Conservation (phyloP, 108 stramenopile genomes). For the Epithemia pelagica region DNA sequence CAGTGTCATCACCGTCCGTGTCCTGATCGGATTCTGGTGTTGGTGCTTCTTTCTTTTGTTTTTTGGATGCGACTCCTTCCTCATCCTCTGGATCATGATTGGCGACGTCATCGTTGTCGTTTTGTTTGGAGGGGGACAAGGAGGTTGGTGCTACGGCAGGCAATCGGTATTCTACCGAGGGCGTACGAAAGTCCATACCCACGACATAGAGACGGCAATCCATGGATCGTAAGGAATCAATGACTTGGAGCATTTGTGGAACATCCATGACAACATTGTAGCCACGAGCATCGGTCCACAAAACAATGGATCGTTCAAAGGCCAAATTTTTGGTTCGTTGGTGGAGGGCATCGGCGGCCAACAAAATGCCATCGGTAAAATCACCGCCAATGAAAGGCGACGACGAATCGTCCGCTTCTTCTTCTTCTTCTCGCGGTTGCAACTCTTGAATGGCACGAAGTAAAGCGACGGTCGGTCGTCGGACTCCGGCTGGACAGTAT, state of each 20-base stretch:
- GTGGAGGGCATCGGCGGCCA: conserved; percentile 70
- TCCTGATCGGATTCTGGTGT: not conserved
- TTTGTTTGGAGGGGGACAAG: not conserved
- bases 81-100: too few relatives aligned
- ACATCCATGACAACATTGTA: conserved; percentile 47
- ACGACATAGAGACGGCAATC: conserved; percentile 57
- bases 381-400: conserved; percentile 30
- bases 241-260: conserved; percentile 39
- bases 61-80: not conserved
- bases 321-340: conserved; percentile 37
- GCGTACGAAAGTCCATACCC: conserved; percentile 44
- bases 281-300: conserved; percentile 74
- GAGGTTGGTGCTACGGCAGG: conserved; percentile 3
- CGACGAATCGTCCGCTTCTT: too few relatives aligned
- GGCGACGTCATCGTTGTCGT: not conserved
- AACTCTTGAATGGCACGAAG: conserved; percentile 37
- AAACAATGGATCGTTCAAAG: conserved; percentile 46
- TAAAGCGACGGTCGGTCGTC: conserved; percentile 33
- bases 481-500: conserved; percentile 24
- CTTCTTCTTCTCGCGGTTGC: conserved; percentile 1
- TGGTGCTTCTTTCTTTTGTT: not conserved
- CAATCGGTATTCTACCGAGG: conserved; percentile 12
- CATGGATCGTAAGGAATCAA: conserved; percentile 44
- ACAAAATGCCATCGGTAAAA: conserved; percentile 59
- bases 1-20: not conserved